These are phyloP conservation scores for Fonsecaea monophora DNA, from an alignment of 2,329 filamentous ascomycete genomes.

Conservation along the genomic window DNA sequence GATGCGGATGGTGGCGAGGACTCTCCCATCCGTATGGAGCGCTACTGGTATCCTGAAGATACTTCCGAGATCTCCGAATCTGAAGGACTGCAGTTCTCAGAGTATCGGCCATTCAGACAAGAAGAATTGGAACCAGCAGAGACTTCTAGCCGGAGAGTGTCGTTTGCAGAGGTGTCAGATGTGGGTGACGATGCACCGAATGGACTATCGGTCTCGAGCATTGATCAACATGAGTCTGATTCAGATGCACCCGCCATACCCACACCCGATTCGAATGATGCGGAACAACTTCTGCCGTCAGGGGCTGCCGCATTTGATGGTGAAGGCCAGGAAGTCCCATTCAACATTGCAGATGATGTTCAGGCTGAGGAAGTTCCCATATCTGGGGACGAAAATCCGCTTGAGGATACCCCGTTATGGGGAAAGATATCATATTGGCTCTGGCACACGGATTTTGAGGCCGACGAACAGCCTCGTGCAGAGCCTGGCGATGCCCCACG, in stretches of 20 bases:
- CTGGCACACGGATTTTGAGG: conserved; percentile 51
- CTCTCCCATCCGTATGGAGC: neutral
- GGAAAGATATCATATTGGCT: conserved; percentile 51
- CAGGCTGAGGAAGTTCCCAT: neutral
- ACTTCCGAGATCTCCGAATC: neutral
- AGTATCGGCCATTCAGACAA: neutral
- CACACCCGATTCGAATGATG: conserved; percentile 27
- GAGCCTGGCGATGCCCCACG: conserved; percentile 45
- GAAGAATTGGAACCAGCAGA: neutral
- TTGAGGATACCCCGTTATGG: conserved; percentile 4
- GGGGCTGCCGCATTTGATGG: neutral
- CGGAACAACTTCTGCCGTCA: conserved; percentile 5
- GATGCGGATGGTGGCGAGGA: conserved; percentile 1
- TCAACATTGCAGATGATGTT: neutral
- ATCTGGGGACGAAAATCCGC: neutral
- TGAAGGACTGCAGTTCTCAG: neutral
- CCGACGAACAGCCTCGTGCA: conserved; percentile 49
- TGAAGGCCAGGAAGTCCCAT: neutral
- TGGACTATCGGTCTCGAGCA: neutral
- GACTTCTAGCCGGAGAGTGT: conserved; percentile 4
- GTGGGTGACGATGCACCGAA: neutral
- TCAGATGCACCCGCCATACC: conserved; percentile 22
- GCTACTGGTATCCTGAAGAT: neutral
- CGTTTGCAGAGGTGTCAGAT: conserved; percentile 6
- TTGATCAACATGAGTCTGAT: conserved; percentile 11